Conservation (phyloP, 805 yeast species). For the Ogataea saltuana region DNA sequence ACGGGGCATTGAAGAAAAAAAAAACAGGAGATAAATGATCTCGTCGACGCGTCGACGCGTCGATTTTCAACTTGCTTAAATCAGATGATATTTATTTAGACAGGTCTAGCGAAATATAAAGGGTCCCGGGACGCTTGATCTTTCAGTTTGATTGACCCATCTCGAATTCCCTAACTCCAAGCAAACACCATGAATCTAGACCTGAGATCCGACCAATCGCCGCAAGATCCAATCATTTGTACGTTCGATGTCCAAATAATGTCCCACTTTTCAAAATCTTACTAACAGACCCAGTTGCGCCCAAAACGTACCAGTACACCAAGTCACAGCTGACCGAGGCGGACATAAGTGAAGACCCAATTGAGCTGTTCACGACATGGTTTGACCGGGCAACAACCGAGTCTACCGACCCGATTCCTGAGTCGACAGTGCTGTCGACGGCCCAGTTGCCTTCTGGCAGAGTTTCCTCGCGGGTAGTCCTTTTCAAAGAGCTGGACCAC, state of each 20-base stretch:
- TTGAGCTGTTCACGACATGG: slow-evolving; percentile 81
- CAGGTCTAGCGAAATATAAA: background rate
- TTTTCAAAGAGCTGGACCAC: slow-evolving; percentile 86
- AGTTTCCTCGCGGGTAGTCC: slow-evolving; percentile 78
- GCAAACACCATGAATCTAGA: slow-evolving; percentile 26
- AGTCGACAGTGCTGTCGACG: slow-evolving; percentile 83
- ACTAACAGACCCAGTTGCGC: slow-evolving; percentile 54
- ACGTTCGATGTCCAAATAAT: slow-evolving; percentile 16
- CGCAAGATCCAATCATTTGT: slow-evolving; percentile 34
- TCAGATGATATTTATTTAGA: background rate
- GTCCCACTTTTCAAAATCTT: no score
- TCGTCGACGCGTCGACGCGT: slow-evolving; percentile 1
- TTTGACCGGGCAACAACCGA: slow-evolving; percentile 68
- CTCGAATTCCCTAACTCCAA: no score
- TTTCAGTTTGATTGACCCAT: background rate
- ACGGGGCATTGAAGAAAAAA: background rate
- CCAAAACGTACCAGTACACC: slow-evolving; percentile 84
- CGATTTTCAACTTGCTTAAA: background rate
- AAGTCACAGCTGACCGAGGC: slow-evolving; percentile 57
- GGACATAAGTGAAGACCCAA: slow-evolving; percentile 61
- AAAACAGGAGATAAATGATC: background rate
- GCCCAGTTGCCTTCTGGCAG: slow-evolving; percentile 89
- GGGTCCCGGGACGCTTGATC: background rate
- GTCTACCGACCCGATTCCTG: slow-evolving; percentile 65
- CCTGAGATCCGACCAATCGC: slow-evolving; percentile 19